Evolutionary conservation across 1,139 yeast species (phyloP), one percentile per base, ranked within the genome.

Genomic region (Saccharomycopsis crataegensis): DNA sequence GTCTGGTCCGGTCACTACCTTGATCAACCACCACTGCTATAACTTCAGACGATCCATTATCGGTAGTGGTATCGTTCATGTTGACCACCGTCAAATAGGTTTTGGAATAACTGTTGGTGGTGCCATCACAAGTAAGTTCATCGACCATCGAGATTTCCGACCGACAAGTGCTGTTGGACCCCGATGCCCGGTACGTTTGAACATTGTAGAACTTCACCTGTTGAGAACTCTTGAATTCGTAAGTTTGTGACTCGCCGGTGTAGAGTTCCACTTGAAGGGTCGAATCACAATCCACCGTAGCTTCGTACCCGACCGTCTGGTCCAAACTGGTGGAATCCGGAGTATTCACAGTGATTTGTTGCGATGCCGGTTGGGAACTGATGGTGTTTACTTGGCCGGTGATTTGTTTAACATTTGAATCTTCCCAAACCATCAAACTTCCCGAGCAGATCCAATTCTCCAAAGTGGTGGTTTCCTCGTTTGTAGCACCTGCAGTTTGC

Each of bases 401-500:
- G 28, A 22, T 22, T 22, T 22, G 28, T 4, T 14, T 67, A 34
- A 80, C 72, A 2, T 67, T 59, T 1, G 64, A 61, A 56, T 73
- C 72, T 65, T 83, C 82, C 83, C 86, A 87, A 5, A 82, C 71
- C 51, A 82, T 70, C 44, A 86, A 64, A 60, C 80, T 82, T n/a
- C 84, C 90, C 38, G 83, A 73, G 31, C 84, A 71, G 49, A 85
- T 75, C 95, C 95, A 86, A 66, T 84, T 78, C 41, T 75, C 70
- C 1, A 86, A 41, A 51, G 46, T 12, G 43, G 37, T 8, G 48
- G 22, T 28, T 44, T 43, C 32, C 43, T 45, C 48, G 43, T 34
- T 28, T 40, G 17, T 36, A 41, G 8, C 16, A 32, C 8, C 17
- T 17, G 40, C 33, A 38, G 40, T 22, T 22, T n/a, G 53, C 37